Conservation (phyloP, 306 rosid species). For the Dryas alaskensis region DNA sequence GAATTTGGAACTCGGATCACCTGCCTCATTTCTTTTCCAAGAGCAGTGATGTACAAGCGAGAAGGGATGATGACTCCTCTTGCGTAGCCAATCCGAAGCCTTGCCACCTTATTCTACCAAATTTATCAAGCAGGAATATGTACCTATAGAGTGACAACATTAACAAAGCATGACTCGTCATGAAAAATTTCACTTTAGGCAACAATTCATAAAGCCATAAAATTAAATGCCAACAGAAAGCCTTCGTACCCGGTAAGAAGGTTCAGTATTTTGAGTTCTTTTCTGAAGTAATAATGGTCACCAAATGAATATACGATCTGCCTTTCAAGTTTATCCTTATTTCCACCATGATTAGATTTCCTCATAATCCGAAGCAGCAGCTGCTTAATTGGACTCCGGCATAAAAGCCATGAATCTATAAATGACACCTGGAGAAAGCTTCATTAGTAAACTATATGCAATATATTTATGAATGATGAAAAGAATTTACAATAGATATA, state of each 20-base stretch:
- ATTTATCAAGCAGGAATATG: constrained; percentile 69
- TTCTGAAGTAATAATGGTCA: constrained; percentile 91
- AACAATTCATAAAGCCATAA: background rate
- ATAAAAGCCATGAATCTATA: constrained; percentile 72
- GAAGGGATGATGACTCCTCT: constrained; percentile 68
- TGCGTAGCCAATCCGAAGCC: constrained; percentile 70
- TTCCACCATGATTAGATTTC: constrained; percentile 48
- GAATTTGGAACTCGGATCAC: background rate
- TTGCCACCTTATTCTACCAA: constrained; percentile 95
- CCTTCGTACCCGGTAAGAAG: constrained; percentile 76
- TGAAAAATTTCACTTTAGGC: background rate
- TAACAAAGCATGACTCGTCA: constrained; percentile 2
- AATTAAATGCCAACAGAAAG: constrained; percentile 7
- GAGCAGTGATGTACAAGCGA: constrained; percentile 60
- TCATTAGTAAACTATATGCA: background rate
- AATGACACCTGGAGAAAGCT: constrained; percentile 57
- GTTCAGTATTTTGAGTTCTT: constrained; percentile 69
- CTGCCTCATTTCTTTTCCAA: constrained; percentile 50
- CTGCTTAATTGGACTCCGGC: constrained; percentile 53
- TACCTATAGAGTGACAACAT: constrained; percentile 46
- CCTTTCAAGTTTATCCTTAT: constrained; percentile 39
- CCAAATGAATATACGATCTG: constrained; percentile 74
- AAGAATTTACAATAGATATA: background rate
- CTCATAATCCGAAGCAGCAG: constrained; percentile 67
- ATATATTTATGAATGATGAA: background rate